A percentile compares a stretch with the other conserved stretches of the same genome.
phyloP scores from a whole-genome alignment of 2,329 filamentous ascomycete species.

The Aspergillus fumigatiaffinis region DNA sequence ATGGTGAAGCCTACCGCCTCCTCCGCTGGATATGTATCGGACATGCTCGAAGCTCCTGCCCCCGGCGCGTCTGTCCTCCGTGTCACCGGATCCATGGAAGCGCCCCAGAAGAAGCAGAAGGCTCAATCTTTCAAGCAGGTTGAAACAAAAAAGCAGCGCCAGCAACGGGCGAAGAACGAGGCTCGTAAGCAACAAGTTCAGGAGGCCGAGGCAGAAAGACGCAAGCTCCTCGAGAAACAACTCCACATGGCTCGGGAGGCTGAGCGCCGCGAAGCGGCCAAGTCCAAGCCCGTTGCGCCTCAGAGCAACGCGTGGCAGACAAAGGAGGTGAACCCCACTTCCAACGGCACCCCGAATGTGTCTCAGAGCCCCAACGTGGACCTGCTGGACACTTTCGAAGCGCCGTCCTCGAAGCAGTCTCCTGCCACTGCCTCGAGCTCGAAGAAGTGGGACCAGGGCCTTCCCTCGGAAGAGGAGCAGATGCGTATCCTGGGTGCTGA shows the following conservation, averaged over 20 bases:
- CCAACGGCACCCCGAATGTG: constrained; percentile 20
- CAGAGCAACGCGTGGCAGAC: constrained; percentile 52
- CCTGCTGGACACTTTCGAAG: constrained; percentile 43
- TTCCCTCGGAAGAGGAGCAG: constrained; percentile 61
- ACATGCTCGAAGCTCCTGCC: constrained; percentile 79
- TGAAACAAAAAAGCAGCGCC: constrained; percentile 92
- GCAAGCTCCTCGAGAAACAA: constrained; percentile 74
- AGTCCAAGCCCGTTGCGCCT: constrained; percentile 44
- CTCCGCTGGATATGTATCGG: constrained; percentile 66
- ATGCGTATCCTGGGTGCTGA: constrained; percentile 48
- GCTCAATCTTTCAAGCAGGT: constrained; percentile 59
- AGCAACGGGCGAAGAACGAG: constrained; percentile 86
- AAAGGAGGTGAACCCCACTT: constrained; percentile 29
- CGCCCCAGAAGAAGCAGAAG: constrained; percentile 55
- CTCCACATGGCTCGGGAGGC: constrained; percentile 74
- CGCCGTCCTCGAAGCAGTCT: constrained; percentile 11
- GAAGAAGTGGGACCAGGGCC: constrained; percentile 44
- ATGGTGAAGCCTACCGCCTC: constrained; percentile 43
- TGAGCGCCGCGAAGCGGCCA: constrained; percentile 70
- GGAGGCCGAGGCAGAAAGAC: constrained; percentile 74
- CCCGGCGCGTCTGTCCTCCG: constrained; percentile 71
- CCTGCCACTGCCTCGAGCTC: constrained; percentile 18
- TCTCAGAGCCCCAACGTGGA: constrained; percentile 20
- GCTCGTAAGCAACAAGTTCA: constrained; percentile 70
- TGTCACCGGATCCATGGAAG: constrained; percentile 64